Conservation (phyloP, 352 stramenopile species). For the Albugo candida region DNA sequence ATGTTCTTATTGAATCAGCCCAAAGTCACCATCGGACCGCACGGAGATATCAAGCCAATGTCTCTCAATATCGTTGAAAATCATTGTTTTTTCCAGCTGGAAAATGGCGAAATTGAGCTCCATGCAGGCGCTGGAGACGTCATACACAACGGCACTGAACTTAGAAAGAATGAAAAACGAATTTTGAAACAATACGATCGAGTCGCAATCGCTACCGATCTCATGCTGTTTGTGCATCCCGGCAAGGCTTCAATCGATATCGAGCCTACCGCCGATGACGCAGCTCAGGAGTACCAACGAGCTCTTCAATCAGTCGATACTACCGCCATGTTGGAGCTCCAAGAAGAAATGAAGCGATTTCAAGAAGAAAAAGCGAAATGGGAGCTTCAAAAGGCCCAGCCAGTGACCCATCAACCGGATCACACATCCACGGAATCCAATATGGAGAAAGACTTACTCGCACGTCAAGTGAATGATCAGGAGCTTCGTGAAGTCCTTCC, state of each 20-base stretch:
- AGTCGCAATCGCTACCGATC: slow-evolving; percentile 69
- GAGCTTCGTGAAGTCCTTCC: slow-evolving; percentile 83
- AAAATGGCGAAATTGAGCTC: slow-evolving; percentile 19
- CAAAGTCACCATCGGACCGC: slow-evolving; percentile 26
- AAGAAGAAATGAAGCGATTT: slow-evolving; percentile 80
- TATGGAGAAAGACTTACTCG: slow-evolving; percentile 41
- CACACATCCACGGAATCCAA: slow-evolving; percentile 17
- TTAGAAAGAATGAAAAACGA: slow-evolving; percentile 22
- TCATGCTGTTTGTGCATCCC: slow-evolving; percentile 68
- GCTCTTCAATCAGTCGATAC: slow-evolving; percentile 56
- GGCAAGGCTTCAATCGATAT: not conserved
- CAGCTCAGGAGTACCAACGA: slow-evolving; percentile 75
- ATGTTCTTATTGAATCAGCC: slow-evolving; percentile 77
- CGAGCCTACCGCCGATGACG: slow-evolving; percentile 57
- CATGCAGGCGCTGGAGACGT: slow-evolving; percentile 60
- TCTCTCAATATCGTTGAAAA: slow-evolving; percentile 77
- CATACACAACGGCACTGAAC: slow-evolving; percentile 70
- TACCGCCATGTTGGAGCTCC: slow-evolving; percentile 54
- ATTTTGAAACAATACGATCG: slow-evolving; percentile 44
- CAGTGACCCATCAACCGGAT: slow-evolving; percentile 4
- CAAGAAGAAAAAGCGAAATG: slow-evolving; percentile 76
- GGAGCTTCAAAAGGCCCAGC: slow-evolving; percentile 60
- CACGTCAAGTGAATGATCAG: slow-evolving; percentile 75
- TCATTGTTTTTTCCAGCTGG: slow-evolving; percentile 49
- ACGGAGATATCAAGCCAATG: slow-evolving; percentile 84